Base-by-base conservation (phyloP, 2,329 filamentous ascomycete genomes). In the Fusarium oligoseptatum region DNA sequence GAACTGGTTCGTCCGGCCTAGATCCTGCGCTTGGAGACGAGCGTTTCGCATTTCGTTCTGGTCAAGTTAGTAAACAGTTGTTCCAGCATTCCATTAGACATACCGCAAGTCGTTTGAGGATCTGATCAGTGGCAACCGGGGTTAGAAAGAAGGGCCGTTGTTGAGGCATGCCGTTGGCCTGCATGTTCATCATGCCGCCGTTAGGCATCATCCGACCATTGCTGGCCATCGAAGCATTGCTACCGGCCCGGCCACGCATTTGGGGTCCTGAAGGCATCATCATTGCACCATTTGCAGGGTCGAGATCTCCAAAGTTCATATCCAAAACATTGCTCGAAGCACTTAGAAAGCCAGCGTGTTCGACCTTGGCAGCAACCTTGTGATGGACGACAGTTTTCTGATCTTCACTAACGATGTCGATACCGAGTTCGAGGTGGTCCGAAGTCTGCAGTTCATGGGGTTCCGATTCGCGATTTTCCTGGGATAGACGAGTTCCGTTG, bases 311-410 rank as follows among this genome's bases (percentile, higher is more conserved):
- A 85, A 98, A 97, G 79, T 93, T 97, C 85, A 98, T 92, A 80
- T 98, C 95, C 77, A 97, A 84, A 56, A 95, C 90, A 80, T 94
- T 97, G 77, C 90, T 94, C 10, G 91, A 90, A 12, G 92, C 89
- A 52, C 89, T 92, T 73, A 95, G 90, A 74, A 96, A 93, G 8
- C 97, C 97, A 43, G 97, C 95, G 84, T 98, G 95, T 82, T 99
- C 97, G 66, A 99, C 95, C 81, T 97, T 97, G 66, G 97, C 95
- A 22, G 96, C 95, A 57, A 99, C 97, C 81, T 99, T 99, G 86
- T 98, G 97, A 81, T 99, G 97, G 15, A 99, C 95, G 32, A 99
- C 95, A 0, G 95, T 98, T 85, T 98, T 98, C 82, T 98, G 96
- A 81, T 99, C 97, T 82, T 99, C 97, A 83, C 95, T 98, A 61